Evolutionary conservation across 2,329 filamentous ascomycete species (phyloP).

Genomic region (Trichophyton schoenleinii): DNA sequence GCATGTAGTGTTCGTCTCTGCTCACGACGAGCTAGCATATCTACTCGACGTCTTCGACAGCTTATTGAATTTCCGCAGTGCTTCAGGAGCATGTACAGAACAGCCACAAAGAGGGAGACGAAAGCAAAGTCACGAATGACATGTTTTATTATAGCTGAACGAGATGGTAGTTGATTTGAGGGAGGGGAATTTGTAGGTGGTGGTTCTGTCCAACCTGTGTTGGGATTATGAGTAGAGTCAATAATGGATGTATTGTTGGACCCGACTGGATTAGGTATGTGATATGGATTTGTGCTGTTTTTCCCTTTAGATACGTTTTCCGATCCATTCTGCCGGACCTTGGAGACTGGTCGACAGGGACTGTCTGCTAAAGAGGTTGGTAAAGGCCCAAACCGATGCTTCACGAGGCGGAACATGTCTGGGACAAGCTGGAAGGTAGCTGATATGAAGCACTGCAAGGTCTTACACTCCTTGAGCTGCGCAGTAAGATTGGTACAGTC

Average conservation of each 20-base stretch:
- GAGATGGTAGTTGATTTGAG: background rate
- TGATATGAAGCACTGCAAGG: conserved; percentile 21
- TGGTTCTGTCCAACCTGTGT: background rate
- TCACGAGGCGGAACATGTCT: conserved; percentile 18
- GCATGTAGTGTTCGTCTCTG: conserved; percentile 40
- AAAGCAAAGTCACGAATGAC: conserved; percentile 28
- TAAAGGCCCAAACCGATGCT: conserved; percentile 19
- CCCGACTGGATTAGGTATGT: background rate
- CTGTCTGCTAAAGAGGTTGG: conserved; percentile 13
- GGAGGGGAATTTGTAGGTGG: background rate
- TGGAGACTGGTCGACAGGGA: conserved; percentile 7
- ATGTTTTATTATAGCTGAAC: conserved; percentile 7
- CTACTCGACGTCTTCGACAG: conserved; percentile 39
- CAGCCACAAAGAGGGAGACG: conserved; percentile 32
- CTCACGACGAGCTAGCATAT: conserved; percentile 42
- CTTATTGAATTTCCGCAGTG: conserved; percentile 29
- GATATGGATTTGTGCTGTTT: background rate
- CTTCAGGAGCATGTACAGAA: conserved; percentile 25
- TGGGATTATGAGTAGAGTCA: background rate
- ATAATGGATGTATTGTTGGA: background rate
- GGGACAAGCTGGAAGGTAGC: conserved; percentile 21
- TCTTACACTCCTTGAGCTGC: conserved; percentile 17
- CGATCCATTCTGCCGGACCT: background rate
- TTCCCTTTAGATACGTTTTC: background rate
- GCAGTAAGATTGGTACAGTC: conserved; percentile 18